Conservation (phyloP, 2,329 filamentous ascomycete genomes). For the Chlorencoelia australis region DNA sequence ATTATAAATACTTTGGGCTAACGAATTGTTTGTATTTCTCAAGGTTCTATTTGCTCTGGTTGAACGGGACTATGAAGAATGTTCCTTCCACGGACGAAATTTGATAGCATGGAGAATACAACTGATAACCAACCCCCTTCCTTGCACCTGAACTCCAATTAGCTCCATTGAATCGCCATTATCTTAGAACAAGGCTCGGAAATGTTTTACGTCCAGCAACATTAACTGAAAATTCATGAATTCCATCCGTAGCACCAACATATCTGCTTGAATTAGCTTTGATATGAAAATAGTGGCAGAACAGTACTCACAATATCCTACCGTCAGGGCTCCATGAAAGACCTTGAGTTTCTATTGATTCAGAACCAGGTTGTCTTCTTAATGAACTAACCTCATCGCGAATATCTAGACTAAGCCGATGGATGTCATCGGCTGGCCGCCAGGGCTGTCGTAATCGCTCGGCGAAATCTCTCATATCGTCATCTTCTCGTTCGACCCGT, state of each 20-base stretch:
- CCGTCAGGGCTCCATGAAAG: slow-evolving; percentile 54
- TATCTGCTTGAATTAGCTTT: slow-evolving; percentile 34
- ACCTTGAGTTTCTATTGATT: slow-evolving; percentile 47
- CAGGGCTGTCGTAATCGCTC: slow-evolving; percentile 22
- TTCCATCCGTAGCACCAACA: slow-evolving; percentile 58
- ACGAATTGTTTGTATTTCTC: too few species aligned
- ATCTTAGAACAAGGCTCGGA: slow-evolving; percentile 45
- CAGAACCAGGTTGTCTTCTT: slow-evolving; percentile 31
- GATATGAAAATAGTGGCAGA: neutral
- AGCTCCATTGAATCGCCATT: slow-evolving; percentile 6
- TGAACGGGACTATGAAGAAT: too few species aligned
- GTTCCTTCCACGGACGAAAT: too few species aligned
- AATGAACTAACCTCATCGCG: slow-evolving; percentile 22
- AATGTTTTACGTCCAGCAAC: slow-evolving; percentile 48
- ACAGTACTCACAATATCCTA: slow-evolving; percentile 41
- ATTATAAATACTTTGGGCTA: too few species aligned
- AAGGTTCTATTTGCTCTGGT: too few species aligned
- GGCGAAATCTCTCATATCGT: slow-evolving; percentile 25
- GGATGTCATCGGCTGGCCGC: slow-evolving; percentile 16
- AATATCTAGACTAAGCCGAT: slow-evolving; percentile 15
- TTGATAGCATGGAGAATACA: too few species aligned
- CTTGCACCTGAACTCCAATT: neutral
- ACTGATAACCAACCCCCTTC: too few species aligned
- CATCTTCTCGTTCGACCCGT: slow-evolving; percentile 22
- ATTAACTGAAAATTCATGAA: slow-evolving; percentile 65